These are phyloP conservation scores for Neoboletus magnificus DNA, from an alignment of 768 basidiomycete genomes.

Conservation along the genomic window DNA sequence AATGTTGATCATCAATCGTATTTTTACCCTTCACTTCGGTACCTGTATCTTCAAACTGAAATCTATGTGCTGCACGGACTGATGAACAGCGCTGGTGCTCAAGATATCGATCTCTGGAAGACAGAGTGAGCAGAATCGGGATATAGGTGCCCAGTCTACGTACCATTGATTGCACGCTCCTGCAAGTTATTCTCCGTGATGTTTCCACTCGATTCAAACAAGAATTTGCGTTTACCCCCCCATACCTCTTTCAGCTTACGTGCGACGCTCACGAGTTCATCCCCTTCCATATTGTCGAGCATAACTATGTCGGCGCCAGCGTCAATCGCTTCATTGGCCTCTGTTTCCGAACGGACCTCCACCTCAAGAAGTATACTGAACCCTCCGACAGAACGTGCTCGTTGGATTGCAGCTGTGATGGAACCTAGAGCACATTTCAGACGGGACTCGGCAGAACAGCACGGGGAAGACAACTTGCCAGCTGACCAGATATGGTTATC, in stretches of 20 bases:
- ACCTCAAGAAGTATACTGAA: conserved; percentile 92
- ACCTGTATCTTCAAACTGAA: conserved; percentile 95
- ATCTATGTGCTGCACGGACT: conserved; percentile 91
- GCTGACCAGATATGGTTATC: conserved; percentile 99
- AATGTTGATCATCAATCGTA: conserved; percentile 14
- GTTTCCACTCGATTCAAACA: conserved; percentile 93
- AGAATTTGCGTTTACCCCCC: conserved; percentile 76
- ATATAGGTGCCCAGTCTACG: conserved; percentile 15
- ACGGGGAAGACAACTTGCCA: conserved; percentile 43
- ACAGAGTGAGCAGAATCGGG: neutral
- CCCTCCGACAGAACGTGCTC: conserved; percentile 86
- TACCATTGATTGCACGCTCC: conserved; percentile 80
- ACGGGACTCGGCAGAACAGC: neutral
- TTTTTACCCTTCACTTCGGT: conserved; percentile 35
- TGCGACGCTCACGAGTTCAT: conserved; percentile 64
- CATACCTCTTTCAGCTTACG: conserved; percentile 72
- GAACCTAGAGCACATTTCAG: conserved; percentile 53
- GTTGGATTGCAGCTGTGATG: conserved; percentile 81
- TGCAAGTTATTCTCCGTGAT: conserved; percentile 86
- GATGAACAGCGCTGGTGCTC: conserved; percentile 87
- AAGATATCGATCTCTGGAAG: conserved; percentile 86
- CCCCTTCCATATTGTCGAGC: conserved; percentile 91
- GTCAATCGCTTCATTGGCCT: conserved; percentile 95
- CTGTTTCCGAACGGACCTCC: conserved; percentile 83
- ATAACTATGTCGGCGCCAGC: conserved; percentile 95